Evolutionary conservation across 805 yeast genomes (phyloP), one percentile per base, ranked within the genome.

Genomic region (Wickerhamiella alocasiicola): DNA sequence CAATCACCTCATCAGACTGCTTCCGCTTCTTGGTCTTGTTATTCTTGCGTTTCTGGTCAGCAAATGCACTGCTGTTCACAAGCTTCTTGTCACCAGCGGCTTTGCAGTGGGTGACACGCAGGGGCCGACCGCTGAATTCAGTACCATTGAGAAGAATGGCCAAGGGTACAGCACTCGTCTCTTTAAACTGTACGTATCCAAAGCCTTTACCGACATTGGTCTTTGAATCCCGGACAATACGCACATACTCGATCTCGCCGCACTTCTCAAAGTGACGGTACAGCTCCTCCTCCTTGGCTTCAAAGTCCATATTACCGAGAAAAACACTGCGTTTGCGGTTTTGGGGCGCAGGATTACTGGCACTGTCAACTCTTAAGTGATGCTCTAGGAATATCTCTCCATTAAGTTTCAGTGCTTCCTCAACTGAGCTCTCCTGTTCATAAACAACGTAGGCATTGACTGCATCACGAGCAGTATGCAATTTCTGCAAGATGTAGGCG

Each of bases 151-250:
- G 63, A 44, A 84, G 61, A 41, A 91, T 61, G 1, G 95, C 96
- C 55, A 82, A 81, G 47, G 77, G 76, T 7, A 91, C 95, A 31
- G 77, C 67, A 42, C 78, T 61, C 41, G 73, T 60, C 52, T 62
- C 66, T 46, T 68, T 71, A 65, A 87, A 91, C 60, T 88, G 97
- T 26, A 91, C 85, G 57, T 87, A 82, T 5, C 95, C 98, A 64
- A 91, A 87, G 5, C 99, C 99, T 63, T 91, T 91, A 48, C 98
- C 99, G 44, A 88, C 67, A 53, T 91, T 88, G 17, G 96, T 88
- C 63, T 83, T 83, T 13, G 94, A 64, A 57, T 91, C 99, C 56
- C 99, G 75, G 25, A 91, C 72, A 35, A 91, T 71, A 59, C 99
- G 74, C 24, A 91, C 95, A 47, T 81, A 78, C 57, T 85, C 94